Percentiles rank a stretch among this genome's conserved stretches.
Conservation (phyloP, 257 asterid species). For the Apocynum venetum region DNA sequence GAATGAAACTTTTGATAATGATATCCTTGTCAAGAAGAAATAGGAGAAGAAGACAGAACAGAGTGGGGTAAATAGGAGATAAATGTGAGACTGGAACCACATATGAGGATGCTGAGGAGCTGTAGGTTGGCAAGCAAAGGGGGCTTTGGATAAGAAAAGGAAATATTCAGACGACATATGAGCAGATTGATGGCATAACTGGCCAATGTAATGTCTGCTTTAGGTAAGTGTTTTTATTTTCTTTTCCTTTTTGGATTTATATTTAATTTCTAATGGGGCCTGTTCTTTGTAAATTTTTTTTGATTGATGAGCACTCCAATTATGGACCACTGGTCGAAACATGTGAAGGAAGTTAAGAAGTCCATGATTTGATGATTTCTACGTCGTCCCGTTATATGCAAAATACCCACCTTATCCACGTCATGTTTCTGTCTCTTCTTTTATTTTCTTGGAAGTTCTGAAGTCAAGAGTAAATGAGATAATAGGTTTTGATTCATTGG, state of each 20-base stretch:
- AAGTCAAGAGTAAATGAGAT: too few species aligned
- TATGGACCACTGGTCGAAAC: slow-evolving; percentile 8
- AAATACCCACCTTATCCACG: background rate
- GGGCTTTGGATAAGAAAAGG: slow-evolving; percentile 36
- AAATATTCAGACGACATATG: slow-evolving; percentile 26
- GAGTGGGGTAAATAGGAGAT: slow-evolving; percentile 30
- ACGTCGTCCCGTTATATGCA: background rate
- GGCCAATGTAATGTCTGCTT: slow-evolving; percentile 12
- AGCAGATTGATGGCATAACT: slow-evolving; percentile 1
- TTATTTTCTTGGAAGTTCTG: background rate
- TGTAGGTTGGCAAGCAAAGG: slow-evolving; percentile 5
- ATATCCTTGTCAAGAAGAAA: background rate
- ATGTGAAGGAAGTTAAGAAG: slow-evolving; percentile 18
- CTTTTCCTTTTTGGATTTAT: background rate
- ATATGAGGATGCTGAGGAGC: slow-evolving; percentile 22
- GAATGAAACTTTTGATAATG: slow-evolving; percentile 9
- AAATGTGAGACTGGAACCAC: slow-evolving; percentile 52
- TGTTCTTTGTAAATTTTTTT: background rate
- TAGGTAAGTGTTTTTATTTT: background rate
- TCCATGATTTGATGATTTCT: background rate
- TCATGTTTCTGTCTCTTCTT: background rate
- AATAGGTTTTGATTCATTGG: too few species aligned
- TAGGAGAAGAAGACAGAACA: slow-evolving; percentile 24
- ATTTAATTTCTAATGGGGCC: slow-evolving; percentile 8
- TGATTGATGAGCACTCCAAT: background rate